A percentile compares a stretch with the other conserved stretches of the same genome.
phyloP scores from a whole-genome alignment of 192 early-diverging fungal genomes.

The Lunasporangiospora selenospora region DNA sequence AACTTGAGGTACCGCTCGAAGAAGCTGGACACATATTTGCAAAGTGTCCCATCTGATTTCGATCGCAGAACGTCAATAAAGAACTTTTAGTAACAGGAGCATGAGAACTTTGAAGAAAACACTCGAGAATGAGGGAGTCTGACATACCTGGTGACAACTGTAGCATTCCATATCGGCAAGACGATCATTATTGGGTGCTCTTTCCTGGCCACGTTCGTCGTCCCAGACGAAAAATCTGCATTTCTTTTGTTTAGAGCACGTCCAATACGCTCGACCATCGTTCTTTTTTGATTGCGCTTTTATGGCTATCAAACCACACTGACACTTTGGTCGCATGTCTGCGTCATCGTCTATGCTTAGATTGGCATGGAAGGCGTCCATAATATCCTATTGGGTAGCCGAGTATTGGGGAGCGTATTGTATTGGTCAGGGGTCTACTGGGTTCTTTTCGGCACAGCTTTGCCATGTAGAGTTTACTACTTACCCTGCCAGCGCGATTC shows the following conservation, averaged over 20 bases:
- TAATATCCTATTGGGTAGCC: background rate
- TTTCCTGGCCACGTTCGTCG: slow-evolving; percentile 43
- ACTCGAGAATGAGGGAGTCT: background rate
- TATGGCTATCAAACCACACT: slow-evolving; percentile 20
- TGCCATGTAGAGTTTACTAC: background rate
- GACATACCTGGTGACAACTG: slow-evolving; percentile 18
- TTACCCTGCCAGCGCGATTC: slow-evolving; percentile 7
- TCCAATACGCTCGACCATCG: slow-evolving; percentile 7
- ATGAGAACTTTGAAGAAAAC: background rate
- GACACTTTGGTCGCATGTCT: slow-evolving; percentile 14
- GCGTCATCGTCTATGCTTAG: background rate
- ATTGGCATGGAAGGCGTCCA: slow-evolving; percentile 13
- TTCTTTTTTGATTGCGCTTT: slow-evolving; percentile 12
- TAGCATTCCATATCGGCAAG: slow-evolving; percentile 1
- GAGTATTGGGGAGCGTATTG: background rate
- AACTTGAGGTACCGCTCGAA: background rate
- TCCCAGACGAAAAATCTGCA: slow-evolving; percentile 71
- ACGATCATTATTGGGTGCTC: background rate
- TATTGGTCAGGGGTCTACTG: background rate
- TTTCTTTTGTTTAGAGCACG: slow-evolving; percentile 16
- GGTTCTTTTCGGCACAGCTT: no score
- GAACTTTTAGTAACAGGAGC: no score
- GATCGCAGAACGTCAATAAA: no score
- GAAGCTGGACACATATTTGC: slow-evolving; percentile 15
- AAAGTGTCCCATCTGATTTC: slow-evolving; percentile 24